phyloP scores from a whole-genome alignment of 2,329 filamentous ascomycete species.

The Ilyonectria destructans region DNA sequence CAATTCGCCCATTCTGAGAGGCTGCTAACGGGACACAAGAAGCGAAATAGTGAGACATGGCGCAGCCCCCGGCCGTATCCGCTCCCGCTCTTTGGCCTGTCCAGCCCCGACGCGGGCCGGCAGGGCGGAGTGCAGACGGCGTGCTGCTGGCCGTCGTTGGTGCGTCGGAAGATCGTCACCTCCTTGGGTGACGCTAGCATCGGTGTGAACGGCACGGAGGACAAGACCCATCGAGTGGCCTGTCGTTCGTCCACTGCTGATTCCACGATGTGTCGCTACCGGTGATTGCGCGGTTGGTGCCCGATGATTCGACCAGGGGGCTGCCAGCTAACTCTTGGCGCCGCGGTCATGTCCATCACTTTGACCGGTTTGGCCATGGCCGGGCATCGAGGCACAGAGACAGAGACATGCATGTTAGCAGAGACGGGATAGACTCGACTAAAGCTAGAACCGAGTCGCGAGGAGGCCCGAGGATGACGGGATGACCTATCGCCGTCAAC shows the following conservation, averaged over 20 bases:
- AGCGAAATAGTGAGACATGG: conserved; percentile 20
- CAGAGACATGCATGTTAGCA: conserved; percentile 19
- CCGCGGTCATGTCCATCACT: conserved; percentile 2
- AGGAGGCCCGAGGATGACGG: conserved; percentile 1
- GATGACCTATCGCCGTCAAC: not conserved
- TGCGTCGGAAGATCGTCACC: not conserved
- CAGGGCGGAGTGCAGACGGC: not conserved
- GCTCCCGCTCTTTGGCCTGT: not conserved
- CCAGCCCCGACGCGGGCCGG: not conserved
- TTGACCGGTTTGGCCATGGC: not conserved
- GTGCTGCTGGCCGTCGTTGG: not conserved
- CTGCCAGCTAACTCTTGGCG: conserved; percentile 10
- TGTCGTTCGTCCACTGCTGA: conserved; percentile 2
- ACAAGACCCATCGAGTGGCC: not conserved
- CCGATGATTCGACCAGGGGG: conserved; percentile 17
- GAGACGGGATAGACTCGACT: not conserved
- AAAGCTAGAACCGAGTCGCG: not conserved
- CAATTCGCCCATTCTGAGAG: conserved; percentile 9
- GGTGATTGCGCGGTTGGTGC: conserved; percentile 7
- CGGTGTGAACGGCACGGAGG: not conserved
- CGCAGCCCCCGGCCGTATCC: conserved; percentile 9
- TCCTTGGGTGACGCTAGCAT: not conserved
- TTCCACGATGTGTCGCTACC: conserved; percentile 1
- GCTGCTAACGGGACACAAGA: conserved; percentile 4
- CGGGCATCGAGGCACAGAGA: conserved; percentile 2